These are phyloP conservation scores for Lachnellula cervina DNA, from an alignment of 2,329 filamentous ascomycete species.

Conservation along the genomic window DNA sequence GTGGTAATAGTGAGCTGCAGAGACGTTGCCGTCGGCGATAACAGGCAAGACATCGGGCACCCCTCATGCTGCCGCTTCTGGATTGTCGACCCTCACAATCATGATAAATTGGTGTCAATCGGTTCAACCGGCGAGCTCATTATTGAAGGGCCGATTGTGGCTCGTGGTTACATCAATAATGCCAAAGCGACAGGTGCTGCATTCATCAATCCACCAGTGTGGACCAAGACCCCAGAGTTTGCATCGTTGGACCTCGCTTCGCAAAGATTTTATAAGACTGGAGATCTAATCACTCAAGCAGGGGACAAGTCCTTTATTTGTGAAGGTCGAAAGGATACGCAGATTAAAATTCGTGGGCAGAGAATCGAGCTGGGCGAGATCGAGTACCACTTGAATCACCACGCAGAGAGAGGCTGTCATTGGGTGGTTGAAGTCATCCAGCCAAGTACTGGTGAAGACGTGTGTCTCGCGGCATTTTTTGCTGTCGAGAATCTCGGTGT, in stretches of 20 bases:
- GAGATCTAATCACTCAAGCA: not conserved
- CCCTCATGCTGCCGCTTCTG: not conserved
- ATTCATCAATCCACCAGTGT: not conserved
- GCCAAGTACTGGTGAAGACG: too few relatives aligned
- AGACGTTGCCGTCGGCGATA: not conserved
- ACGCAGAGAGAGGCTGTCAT: too few relatives aligned
- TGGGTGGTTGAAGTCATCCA: too few relatives aligned
- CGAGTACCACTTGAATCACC: not conserved
- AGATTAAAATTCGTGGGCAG: not conserved
- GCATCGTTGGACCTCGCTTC: too few relatives aligned
- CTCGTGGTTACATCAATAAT: slow-evolving; percentile 3
- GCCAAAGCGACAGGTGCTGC: not conserved
- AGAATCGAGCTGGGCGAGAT: not conserved
- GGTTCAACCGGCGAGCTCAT: slow-evolving; percentile 5
- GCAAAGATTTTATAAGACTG: not conserved
- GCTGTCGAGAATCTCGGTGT: too few relatives aligned
- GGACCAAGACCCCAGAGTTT: not conserved
- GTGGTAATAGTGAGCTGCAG: not conserved
- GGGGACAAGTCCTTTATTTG: not conserved
- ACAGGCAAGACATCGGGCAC: not conserved
- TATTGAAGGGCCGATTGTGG: slow-evolving; percentile 4
- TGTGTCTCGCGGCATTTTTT: too few relatives aligned
- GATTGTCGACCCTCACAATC: not conserved
- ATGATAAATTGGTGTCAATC: slow-evolving; percentile 1
- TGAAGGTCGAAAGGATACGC: not conserved